A percentile compares a stretch with the other conserved stretches of the same genome.
Evolutionary conservation across 1,284 basidiomycete species (phyloP).

Genomic region (Paramarasmius palmivorus): DNA sequence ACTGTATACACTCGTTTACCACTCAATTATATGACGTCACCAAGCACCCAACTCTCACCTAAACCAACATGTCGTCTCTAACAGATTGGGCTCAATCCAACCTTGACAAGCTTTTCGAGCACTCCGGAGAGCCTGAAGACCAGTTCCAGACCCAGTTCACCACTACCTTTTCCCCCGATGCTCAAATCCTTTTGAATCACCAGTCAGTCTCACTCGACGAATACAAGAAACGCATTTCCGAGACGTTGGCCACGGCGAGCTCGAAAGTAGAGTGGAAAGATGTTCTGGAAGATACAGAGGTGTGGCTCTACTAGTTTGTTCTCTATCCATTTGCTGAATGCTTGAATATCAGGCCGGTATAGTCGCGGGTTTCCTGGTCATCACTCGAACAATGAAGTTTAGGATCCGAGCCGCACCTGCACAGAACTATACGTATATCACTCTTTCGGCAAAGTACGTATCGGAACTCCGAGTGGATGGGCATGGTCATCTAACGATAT

Average conservation of each 20-base stretch:
- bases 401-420: constrained; percentile 44
- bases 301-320: too few species aligned
- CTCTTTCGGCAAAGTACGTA: constrained; percentile 45
- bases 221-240: constrained; percentile 27
- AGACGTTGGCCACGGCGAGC: constrained; percentile 19
- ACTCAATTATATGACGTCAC: constrained; percentile 6
- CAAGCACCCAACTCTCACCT: neutral
- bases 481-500: neutral
- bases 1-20: too few species aligned
- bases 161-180: constrained; percentile 31
- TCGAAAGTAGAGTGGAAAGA: constrained; percentile 36
- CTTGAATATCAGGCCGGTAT: constrained; percentile 30
- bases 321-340: neutral
- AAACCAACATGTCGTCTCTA: constrained; percentile 5
- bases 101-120: constrained; percentile 28
- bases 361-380: constrained; percentile 41
- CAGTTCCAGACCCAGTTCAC: constrained; percentile 25
- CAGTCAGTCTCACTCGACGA: constrained; percentile 26
- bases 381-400: constrained; percentile 43
- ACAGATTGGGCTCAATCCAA: constrained; percentile 21
- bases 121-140: constrained; percentile 14
- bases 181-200: constrained; percentile 35
- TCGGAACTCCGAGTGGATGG: neutral
- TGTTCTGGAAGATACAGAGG: constrained; percentile 22
- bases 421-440: constrained; percentile 34